These are phyloP conservation scores for Termitomyces sp. DNA, from an alignment of 768 basidiomycete genomes.

Conservation along the genomic window DNA sequence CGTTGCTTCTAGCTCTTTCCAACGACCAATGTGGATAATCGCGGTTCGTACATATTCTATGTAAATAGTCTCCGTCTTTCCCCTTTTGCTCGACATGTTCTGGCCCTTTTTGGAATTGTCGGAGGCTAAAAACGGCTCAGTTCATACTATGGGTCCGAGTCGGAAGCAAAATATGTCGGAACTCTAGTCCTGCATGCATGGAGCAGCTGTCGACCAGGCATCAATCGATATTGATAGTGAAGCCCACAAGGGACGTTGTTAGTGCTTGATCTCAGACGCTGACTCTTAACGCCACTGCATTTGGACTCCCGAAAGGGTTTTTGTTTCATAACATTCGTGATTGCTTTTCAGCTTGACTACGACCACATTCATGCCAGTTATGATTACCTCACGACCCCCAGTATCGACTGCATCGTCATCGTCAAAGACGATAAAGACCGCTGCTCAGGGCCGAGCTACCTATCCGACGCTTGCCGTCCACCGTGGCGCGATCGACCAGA, in stretches of 20 bases:
- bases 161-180: not conserved
- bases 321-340: constrained; percentile 1
- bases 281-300: constrained; percentile 3
- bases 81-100: not conserved
- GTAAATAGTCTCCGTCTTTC: not conserved
- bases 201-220: not conserved
- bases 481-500: constrained; percentile 86
- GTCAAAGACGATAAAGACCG: not conserved
- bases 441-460: not conserved
- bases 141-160: not conserved
- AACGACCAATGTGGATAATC: not conserved
- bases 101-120: not conserved
- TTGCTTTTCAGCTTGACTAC: not conserved
- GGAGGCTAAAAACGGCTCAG: not conserved
- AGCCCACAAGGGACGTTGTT: not conserved
- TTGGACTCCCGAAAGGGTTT: not conserved
- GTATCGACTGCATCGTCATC: not conserved
- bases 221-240: constrained; percentile 2
- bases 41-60: not conserved
- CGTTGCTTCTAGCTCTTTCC: not conserved
- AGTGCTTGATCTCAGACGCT: not conserved
- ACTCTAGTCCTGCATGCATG: not conserved
- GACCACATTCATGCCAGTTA: not conserved
- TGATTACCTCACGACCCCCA: not conserved
- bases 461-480: constrained; percentile 38